Percentiles rank a stretch among this genome's conserved stretches.
Evolutionary conservation across 2,329 filamentous ascomycete species (phyloP).

Genomic region (Monilinia fructigena): DNA sequence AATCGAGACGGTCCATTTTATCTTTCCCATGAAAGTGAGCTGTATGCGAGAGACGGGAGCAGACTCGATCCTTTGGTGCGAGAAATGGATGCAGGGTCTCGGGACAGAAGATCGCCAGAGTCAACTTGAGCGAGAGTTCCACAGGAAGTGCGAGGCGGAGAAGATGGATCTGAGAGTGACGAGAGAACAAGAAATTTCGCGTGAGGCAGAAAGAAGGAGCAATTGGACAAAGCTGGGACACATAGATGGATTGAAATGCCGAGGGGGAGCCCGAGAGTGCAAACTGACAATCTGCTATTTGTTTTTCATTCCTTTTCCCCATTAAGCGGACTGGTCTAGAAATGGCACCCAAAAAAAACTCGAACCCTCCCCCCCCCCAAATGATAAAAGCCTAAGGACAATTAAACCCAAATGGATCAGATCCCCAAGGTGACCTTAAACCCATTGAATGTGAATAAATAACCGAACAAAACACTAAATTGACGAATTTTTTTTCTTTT

Average conservation of each 20-base stretch:
- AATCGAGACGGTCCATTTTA: fast-evolving
- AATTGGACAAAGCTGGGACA: not conserved
- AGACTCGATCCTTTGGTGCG: not conserved
- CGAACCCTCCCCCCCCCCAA: not conserved
- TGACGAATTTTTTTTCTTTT: too few relatives aligned
- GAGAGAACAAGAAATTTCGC: not conserved
- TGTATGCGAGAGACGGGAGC: not conserved
- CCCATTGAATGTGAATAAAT: too few relatives aligned
- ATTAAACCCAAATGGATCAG: too few relatives aligned
- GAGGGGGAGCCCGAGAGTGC: too few relatives aligned
- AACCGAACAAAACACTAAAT: too few relatives aligned
- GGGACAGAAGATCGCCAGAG: not conserved
- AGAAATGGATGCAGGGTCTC: not conserved
- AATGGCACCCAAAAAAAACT: not conserved
- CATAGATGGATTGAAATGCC: not conserved
- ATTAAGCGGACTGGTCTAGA: too few relatives aligned
- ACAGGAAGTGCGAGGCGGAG: too few relatives aligned
- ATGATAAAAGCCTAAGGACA: too few relatives aligned
- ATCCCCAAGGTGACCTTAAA: too few relatives aligned
- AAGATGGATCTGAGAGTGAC: too few relatives aligned
- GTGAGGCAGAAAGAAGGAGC: too few relatives aligned
- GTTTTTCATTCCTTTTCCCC: not conserved
- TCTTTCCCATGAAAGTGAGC: not conserved
- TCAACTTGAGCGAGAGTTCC: not conserved
- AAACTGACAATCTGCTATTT: not conserved